Conservation (phyloP, 2,329 filamentous ascomycete species). For the Colletotrichum endophyticum region DNA sequence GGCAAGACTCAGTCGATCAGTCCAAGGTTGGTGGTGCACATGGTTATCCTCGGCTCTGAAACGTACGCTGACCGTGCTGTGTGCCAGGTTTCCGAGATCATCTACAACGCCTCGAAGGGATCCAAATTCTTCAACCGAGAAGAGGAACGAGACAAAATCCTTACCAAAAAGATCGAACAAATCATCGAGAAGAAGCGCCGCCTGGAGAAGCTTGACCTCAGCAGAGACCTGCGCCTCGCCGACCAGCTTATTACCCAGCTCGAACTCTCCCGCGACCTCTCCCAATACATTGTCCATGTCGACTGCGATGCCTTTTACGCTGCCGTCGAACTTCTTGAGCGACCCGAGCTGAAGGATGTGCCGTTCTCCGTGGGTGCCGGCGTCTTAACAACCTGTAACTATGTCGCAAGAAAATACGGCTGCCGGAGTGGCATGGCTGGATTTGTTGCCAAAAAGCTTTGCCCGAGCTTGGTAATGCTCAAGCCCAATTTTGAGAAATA, state of each 20-base stretch:
- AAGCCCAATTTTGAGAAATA: slow-evolving; percentile 93
- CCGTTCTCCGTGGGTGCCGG: slow-evolving; percentile 88
- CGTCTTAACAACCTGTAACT: slow-evolving; percentile 77
- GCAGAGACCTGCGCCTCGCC: slow-evolving; percentile 73
- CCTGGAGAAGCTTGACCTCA: slow-evolving; percentile 78
- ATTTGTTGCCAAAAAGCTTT: slow-evolving; percentile 94
- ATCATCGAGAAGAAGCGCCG: slow-evolving; percentile 78
- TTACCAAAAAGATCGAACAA: slow-evolving; percentile 84
- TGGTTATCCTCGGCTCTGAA: background rate
- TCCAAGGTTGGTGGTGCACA: slow-evolving; percentile 61
- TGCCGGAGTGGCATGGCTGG: slow-evolving; percentile 95
- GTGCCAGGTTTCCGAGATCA: slow-evolving; percentile 86
- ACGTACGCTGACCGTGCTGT: background rate
- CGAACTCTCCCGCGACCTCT: slow-evolving; percentile 79
- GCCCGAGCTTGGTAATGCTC: slow-evolving; percentile 81
- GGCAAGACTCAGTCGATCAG: slow-evolving; percentile 93
- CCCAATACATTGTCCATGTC: slow-evolving; percentile 86
- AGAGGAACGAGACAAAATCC: slow-evolving; percentile 77
- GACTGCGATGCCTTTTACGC: slow-evolving; percentile 99
- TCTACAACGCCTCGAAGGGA: slow-evolving; percentile 95
- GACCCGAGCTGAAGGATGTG: slow-evolving; percentile 82
- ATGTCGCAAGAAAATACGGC: slow-evolving; percentile 86
- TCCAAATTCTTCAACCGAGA: slow-evolving; percentile 97
- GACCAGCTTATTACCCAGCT: slow-evolving; percentile 83
- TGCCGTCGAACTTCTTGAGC: slow-evolving; percentile 84